A percentile compares a stretch with the other conserved stretches of the same genome.
Conservation (phyloP, 2,329 filamentous ascomycete genomes). For the Calonectria leucothoes region DNA sequence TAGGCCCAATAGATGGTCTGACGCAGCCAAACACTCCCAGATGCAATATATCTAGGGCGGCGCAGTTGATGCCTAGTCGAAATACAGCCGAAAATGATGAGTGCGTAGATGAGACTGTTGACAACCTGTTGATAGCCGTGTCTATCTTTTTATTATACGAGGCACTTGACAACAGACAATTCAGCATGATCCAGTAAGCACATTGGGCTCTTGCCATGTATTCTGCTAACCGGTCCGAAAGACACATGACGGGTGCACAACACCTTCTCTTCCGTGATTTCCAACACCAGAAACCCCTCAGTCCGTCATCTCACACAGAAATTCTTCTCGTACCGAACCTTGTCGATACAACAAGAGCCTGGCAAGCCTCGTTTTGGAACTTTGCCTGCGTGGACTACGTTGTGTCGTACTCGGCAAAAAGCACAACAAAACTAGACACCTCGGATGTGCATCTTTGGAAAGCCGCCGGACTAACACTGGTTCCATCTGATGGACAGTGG, state of each 20-base stretch:
- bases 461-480: conserved; percentile 2
- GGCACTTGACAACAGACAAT: not conserved
- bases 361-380: conserved; percentile 12
- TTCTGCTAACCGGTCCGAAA: not conserved
- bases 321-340: not conserved
- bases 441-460: not conserved
- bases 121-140: not conserved
- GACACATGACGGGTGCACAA: conserved; percentile 7
- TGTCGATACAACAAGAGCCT: conserved; percentile 10
- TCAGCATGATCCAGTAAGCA: not conserved
- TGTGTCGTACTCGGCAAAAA: not conserved
- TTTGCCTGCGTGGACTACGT: conserved; percentile 7
- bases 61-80: not conserved
- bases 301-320: not conserved
- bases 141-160: conserved; percentile 8
- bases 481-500: not conserved
- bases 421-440: not conserved
- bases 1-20: not conserved
- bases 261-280: not conserved
- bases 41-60: not conserved
- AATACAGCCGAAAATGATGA: not conserved
- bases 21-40: not conserved
- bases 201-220: not conserved
- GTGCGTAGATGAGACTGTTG: not conserved
- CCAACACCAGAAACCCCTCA: not conserved